Evolutionary conservation across 2,329 filamentous ascomycete genomes (phyloP).

Genomic region (Aspergillus terreus): DNA sequence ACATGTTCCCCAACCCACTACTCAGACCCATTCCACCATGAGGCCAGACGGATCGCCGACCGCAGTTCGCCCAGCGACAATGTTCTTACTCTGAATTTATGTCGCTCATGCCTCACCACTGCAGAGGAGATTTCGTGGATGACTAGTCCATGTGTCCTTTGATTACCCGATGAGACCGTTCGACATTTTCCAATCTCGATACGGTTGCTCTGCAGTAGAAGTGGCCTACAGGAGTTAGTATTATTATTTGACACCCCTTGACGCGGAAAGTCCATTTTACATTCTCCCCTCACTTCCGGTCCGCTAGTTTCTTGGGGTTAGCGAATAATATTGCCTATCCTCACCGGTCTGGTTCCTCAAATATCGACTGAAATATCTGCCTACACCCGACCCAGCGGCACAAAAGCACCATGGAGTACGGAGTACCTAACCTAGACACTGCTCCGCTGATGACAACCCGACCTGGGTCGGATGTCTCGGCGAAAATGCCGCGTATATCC

Average conservation of each 20-base stretch:
- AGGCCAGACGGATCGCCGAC: background rate
- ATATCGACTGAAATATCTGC: background rate
- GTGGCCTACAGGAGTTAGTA: slow-evolving; percentile 7
- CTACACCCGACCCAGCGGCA: too few relatives aligned
- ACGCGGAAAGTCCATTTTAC: slow-evolving; percentile 6
- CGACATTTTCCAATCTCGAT: background rate
- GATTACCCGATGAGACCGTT: too few relatives aligned
- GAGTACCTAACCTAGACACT: too few relatives aligned
- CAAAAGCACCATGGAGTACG: background rate
- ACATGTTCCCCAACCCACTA: too few relatives aligned
- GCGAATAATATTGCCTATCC: background rate
- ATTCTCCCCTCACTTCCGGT: slow-evolving; percentile 10
- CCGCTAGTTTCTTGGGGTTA: slow-evolving; percentile 1
- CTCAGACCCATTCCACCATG: too few relatives aligned
- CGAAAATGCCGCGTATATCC: background rate
- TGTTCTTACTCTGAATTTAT: background rate
- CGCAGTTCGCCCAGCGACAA: background rate
- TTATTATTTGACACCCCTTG: slow-evolving; percentile 14
- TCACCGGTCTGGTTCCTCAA: background rate
- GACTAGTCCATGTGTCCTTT: too few relatives aligned
- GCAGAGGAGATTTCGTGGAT: too few relatives aligned
- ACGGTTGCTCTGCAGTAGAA: background rate
- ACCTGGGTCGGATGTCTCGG: slow-evolving; percentile 10
- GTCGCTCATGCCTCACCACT: too few relatives aligned
- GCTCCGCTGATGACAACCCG: background rate